Base-by-base conservation (phyloP, 495 filamentous ascomycete genomes). In the Hyaloscypha bicolor region DNA sequence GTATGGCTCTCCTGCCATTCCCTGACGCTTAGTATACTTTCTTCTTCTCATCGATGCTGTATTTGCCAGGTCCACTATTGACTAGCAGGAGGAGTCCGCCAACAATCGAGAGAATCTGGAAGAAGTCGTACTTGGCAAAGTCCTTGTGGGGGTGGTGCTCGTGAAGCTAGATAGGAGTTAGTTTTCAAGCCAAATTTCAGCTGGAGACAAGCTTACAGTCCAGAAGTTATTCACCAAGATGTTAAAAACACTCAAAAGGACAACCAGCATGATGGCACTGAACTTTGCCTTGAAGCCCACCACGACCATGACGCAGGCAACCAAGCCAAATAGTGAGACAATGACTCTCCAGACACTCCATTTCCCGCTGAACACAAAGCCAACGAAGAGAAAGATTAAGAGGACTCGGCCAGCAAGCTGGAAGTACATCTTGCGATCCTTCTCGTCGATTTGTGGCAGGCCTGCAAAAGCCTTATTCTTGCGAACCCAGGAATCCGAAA, bases 71-170 rank as follows among this genome's bases (percentile, higher is more conserved):
- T 63, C 95, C 95, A 88, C 94, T 97, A 87, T 99, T 99, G 79
- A 97, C 93, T 63, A 99, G 85, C 65, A 99, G 88, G 57, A 99
- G 83, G 56, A 99, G 89, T 73, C 95, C 95, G 64, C 95, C 95
- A 67, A 99, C 95, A 79, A 99, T 99, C 52, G 95, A 99, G 61
- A 99, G 83, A 75, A 98, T 97, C 83, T 99, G 95, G 89, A 99
- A 99, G 83, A 99, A 99, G 78, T 98, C 95, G 85, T 99, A 99
- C 81, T 99, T 99, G 84, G 96, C 96, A 74, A 99, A 99, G 76
- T 99, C 95, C 85, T 97, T 97, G 82, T 99, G 93, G 57, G 96
- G 95, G 83, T 99, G 95, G 82, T 96, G 93, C 64, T 93, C 90
- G 80, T 98, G 95, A 69, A 99, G 94, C 94, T 97, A 68, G 63